Base-by-base conservation (phyloP, 2,329 filamentous ascomycete genomes). In the Macrophomina tecta region DNA sequence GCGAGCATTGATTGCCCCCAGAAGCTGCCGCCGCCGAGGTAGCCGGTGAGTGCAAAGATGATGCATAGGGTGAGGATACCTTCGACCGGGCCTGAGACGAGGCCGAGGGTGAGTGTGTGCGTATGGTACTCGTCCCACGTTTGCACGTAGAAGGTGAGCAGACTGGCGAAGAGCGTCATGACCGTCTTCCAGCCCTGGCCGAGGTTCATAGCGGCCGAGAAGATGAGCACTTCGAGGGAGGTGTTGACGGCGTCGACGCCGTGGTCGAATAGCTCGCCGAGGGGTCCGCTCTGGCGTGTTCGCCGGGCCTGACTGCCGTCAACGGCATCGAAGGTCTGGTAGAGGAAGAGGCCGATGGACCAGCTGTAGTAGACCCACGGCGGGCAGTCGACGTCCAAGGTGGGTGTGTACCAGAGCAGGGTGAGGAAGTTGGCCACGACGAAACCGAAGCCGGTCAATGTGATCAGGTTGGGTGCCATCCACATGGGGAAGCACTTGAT, bases 91-190 rank as follows among this genome's bases (percentile, higher is more conserved):
- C 95, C 95, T 70, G 94, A 97, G 71, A 99, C 86, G 69, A 98
- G 83, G 68, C 95, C 95, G 5, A 99, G 87, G 1, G 93, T 97
- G 56, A 99, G 87, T 3, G 94, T 95, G 79, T 97, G 94, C 62
- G 95, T 99, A 82, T 98, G 94, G 81, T 98, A 99, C 79, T 98
- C 95, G 76, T 99, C 95, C 95, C 95, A 99, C 40, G 95, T 98
- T 79, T 98, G 95, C 49, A 98, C 91, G 79, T 98, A 98, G 80
- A 99, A 99, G n/a, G 95, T 97, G 73, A 96, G 84, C 68, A 94
- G 88, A 40, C 91, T 90, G 72, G 90, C 92, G 81, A 97, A 97
- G 16, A 97, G 86, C 4, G 87, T 89, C 68, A 93, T 82, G 12
- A 97, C 89, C 0, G 94, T 97, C 80, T 89, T 89, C 94, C 94